Base-by-base conservation (phyloP, 2,329 filamentous ascomycete species). In the Capronia epimyces region DNA sequence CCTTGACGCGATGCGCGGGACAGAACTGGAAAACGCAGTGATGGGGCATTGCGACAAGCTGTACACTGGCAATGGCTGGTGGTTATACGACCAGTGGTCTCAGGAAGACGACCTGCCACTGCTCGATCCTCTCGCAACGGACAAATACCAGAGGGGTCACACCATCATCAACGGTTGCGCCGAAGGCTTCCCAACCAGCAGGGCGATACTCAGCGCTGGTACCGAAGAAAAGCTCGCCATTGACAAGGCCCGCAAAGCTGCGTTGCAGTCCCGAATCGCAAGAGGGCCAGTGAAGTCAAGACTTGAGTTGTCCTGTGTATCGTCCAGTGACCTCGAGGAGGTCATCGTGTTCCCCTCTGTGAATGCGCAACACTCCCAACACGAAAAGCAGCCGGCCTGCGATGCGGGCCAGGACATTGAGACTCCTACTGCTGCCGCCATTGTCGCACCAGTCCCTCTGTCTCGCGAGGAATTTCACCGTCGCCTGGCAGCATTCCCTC, bases 141-240 rank as follows among this genome's bases (percentile, higher is more conserved):
- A 20, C 10, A 18, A 36, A 3, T 45, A 51, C 31, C 9, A 10
- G 8, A 16, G 24, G n/a, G 46, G 47, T 3, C 15, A 39, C 13
- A 42, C 43, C n/a, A 32, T 53, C 32, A 46, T 56, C 31, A 56
- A 56, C 20, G 53, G 53, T 4, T 29, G 47, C 37, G 43, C 49
- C 2, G 15, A 36, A n/a, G 45, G 52, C 12, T 49, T 55, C 15
- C 40, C 34, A 9, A 48, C 18, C 21, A 45, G 48, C 8, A 16
- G 21, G 18, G 41, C 45, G 10, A 49, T 55, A 18, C 31, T 55
- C 13, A 43, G 34, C 13, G 45, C 49, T 39, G 44, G 47, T 12
- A 52, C 41, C n/a, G 37, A 43, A 16, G 46, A 55, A 39, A 41
- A 50, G 34, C 13, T 46, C 15, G 21, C 20, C 5, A 39, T 43